Base-by-base conservation (phyloP, 2,329 filamentous ascomycete species). In the Aspergillus sp. region DNA sequence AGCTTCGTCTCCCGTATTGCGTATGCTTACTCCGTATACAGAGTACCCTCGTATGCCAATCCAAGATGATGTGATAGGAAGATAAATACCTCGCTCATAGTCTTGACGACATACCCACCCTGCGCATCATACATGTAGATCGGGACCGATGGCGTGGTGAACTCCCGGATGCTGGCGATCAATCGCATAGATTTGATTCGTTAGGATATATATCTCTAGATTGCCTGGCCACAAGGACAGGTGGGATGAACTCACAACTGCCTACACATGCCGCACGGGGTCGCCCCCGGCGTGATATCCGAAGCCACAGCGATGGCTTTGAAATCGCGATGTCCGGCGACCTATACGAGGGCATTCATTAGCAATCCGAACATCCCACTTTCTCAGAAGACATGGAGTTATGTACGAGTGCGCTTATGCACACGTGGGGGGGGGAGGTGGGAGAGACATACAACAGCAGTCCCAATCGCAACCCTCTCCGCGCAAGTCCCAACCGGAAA, bases 401-500 rank as follows among this genome's bases (percentile, higher is more conserved):
- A 42, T 5, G 30, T 36, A 7, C 8, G 35, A 47, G 19, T 52
- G 43, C 40, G 32, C 43, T 47, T 28, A 19, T 34, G 29, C 42
- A 4, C 9, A 26, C 7, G n/a, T 38, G 30, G 19, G 10, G 4
- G 36, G 29, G n/a, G 30, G 27, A 10, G 26, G 35, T 9, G 5
- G 35, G 35, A 7, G 26, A 5, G 44, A 57, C 68, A 46, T 60
- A 73, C 72, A 47, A 96, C 79, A 26, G 91, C 91, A 35, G 82
- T 88, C 5, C 81, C 86, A 55, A 97, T 76, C 1, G 88, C 89
- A n/a, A 91, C 87, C 48, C 91, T 77, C 76, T 98, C 93, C 9
- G 93, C 93, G 67, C 93, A 97, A 2, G 87, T 94, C n/a, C 88
- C 88, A 4, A 96, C 90, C 0, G 93, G 91, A 64, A 94, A 97